A percentile compares a stretch with the other conserved stretches of the same genome.
Conservation (phyloP, 2,329 filamentous ascomycete genomes). For the Pseudocercospora musae region DNA sequence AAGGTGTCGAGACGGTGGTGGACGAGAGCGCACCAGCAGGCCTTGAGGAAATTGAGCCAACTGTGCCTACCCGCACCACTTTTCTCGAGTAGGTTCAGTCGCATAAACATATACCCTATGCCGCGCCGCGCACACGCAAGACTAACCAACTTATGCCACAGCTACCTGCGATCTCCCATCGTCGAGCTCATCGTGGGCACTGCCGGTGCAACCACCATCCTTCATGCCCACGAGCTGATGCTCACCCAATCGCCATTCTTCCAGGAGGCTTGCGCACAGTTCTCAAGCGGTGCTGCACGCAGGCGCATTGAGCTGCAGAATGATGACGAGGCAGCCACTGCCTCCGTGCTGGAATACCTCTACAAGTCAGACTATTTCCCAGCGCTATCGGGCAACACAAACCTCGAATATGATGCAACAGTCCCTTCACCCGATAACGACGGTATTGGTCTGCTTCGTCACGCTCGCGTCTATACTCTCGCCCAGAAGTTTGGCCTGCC, state of each 20-base stretch:
- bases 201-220: constrained; percentile 57
- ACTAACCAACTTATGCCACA: constrained; percentile 22
- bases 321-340: constrained; percentile 70
- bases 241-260: constrained; percentile 74
- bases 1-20: constrained; percentile 27
- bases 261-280: constrained; percentile 58
- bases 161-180: constrained; percentile 49
- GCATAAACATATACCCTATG: neutral
- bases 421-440: constrained; percentile 67
- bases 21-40: constrained; percentile 36
- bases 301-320: constrained; percentile 65
- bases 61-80: constrained; percentile 38
- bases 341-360: constrained; percentile 77
- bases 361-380: constrained; percentile 89
- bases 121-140: too few relatives aligned
- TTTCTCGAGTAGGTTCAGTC: constrained; percentile 45
- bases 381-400: constrained; percentile 54
- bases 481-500: constrained; percentile 70
- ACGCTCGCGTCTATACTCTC: constrained; percentile 85
- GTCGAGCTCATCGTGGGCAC: constrained; percentile 46
- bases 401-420: constrained; percentile 66
- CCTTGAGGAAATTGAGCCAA: constrained; percentile 45
- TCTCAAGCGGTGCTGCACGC: constrained; percentile 54
- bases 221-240: constrained; percentile 78
- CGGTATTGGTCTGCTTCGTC: constrained; percentile 80